These are phyloP conservation scores for Pythium biforme DNA, from an alignment of 352 stramenopile genomes.

Conservation along the genomic window DNA sequence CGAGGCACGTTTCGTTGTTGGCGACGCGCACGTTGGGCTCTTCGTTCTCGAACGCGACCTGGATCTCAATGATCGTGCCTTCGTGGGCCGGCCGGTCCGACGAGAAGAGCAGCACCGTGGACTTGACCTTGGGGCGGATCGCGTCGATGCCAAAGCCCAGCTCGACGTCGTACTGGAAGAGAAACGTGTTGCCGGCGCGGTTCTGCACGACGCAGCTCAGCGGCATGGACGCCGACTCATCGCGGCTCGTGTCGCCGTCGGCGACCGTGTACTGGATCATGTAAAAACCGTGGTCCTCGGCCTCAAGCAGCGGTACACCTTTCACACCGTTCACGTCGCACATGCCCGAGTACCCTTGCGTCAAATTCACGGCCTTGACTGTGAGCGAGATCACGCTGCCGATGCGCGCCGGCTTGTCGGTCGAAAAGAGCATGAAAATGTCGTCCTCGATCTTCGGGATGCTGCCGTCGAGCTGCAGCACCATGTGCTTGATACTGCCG, in stretches of 20 bases:
- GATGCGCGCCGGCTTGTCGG: constrained; percentile 57
- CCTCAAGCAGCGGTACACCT: constrained; percentile 37
- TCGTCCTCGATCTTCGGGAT: constrained; percentile 35
- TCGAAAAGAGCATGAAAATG: constrained; percentile 62
- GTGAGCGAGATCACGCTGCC: constrained; percentile 57
- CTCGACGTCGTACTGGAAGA: constrained; percentile 38
- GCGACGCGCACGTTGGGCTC: constrained; percentile 38
- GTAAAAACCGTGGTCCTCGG: constrained; percentile 58
- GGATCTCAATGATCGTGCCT: constrained; percentile 64
- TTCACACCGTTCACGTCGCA: constrained; percentile 55
- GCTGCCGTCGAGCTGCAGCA: constrained; percentile 38
- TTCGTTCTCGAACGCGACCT: constrained; percentile 44
- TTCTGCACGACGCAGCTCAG: constrained; percentile 47
- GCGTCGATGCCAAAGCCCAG: constrained; percentile 60
- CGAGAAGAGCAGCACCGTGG: constrained; percentile 53
- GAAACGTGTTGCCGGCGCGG: constrained; percentile 36
- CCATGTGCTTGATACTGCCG: constrained; percentile 30
- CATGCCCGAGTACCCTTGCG: constrained; percentile 43
- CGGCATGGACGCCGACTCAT: constrained; percentile 33
- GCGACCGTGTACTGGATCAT: constrained; percentile 64
- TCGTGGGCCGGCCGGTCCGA: constrained; percentile 60
- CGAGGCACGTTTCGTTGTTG: constrained; percentile 41
- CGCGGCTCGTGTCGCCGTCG: constrained; percentile 37
- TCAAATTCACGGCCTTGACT: constrained; percentile 36
- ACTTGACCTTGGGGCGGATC: constrained; percentile 37